These are phyloP conservation scores for Rhynchosporium graminicola DNA, from an alignment of 2,329 filamentous ascomycete species.

Conservation along the genomic window DNA sequence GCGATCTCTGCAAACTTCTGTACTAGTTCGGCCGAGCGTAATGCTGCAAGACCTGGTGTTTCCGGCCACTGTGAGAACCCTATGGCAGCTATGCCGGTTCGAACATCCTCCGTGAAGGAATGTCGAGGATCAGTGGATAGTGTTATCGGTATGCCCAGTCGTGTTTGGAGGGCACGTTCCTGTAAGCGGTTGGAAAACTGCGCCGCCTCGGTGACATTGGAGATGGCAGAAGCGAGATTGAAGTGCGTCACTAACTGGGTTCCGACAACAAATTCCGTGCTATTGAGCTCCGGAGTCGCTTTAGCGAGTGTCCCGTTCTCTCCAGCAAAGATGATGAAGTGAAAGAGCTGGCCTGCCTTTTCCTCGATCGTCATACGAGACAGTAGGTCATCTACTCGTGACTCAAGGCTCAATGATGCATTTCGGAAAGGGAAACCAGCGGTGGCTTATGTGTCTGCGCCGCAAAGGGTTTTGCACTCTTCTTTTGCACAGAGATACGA, in stretches of 20 bases:
- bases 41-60: neutral
- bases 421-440: too few relatives aligned
- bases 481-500: too few relatives aligned
- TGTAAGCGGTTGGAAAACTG: neutral
- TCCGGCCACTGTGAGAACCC: neutral
- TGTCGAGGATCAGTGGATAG: neutral
- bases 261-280: neutral
- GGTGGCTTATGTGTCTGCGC: too few relatives aligned
- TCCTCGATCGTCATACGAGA: slow-evolving; percentile 4
- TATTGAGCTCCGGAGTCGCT: neutral
- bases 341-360: slow-evolving; percentile 6
- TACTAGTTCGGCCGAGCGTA: neutral
- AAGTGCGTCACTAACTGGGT: neutral
- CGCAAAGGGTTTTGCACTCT: too few relatives aligned
- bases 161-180: neutral
- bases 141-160: neutral
- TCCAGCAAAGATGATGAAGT: neutral
- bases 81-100: neutral
- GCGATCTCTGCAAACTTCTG: neutral
- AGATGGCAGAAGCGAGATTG: neutral
- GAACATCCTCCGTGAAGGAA: slow-evolving; percentile 3
- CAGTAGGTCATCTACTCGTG: slow-evolving; percentile 2
- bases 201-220: neutral
- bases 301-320: slow-evolving; percentile 2
- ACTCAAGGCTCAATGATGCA: too few relatives aligned